A percentile compares a stretch with the other conserved stretches of the same genome.
Conservation (phyloP, 2,329 filamentous ascomycete species). For the Fusarium newnesense region DNA sequence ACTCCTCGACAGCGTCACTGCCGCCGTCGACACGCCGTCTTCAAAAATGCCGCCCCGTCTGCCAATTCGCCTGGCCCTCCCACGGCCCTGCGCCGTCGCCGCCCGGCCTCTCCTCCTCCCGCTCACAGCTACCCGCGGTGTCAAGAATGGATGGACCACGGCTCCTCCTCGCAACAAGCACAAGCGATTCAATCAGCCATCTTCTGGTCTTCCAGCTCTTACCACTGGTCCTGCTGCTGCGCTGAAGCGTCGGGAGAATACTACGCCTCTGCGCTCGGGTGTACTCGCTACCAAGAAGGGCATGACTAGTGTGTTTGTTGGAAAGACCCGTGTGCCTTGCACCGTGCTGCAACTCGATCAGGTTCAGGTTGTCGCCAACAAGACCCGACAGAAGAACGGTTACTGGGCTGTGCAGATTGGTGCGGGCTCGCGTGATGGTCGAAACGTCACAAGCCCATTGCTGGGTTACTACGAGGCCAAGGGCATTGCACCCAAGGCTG, state of each 20-base stretch:
- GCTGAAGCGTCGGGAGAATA: conserved; percentile 66
- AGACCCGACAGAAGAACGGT: conserved; percentile 82
- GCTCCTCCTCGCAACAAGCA: conserved; percentile 62
- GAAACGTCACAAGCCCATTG: conserved; percentile 83
- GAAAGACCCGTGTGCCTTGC: conserved; percentile 81
- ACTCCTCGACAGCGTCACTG: conserved; percentile 14
- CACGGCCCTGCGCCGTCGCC: conserved; percentile 49
- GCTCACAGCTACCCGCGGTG: conserved; percentile 58
- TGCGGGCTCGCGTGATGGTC: conserved; percentile 75
- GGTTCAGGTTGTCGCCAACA: conserved; percentile 88
- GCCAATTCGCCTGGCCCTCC: conserved; percentile 56
- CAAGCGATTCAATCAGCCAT: conserved; percentile 69
- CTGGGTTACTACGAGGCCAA: conserved; percentile 89
- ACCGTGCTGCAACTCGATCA: conserved; percentile 94
- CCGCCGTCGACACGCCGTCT: conserved; percentile 13
- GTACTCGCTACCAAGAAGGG: conserved; percentile 91
- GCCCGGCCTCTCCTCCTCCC: conserved; percentile 57
- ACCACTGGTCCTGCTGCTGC: conserved; percentile 70
- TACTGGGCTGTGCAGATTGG: conserved; percentile 97
- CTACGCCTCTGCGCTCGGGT: conserved; percentile 77
- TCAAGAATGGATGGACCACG: conserved; percentile 72
- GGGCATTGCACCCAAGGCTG: conserved; percentile 83
- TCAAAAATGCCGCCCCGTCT: conserved; percentile 58
- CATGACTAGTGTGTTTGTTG: conserved; percentile 92
- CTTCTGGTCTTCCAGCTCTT: conserved; percentile 65